Evolutionary conservation across 768 basidiomycete genomes (phyloP).

Genomic region (Psilocybe cyanescens): DNA sequence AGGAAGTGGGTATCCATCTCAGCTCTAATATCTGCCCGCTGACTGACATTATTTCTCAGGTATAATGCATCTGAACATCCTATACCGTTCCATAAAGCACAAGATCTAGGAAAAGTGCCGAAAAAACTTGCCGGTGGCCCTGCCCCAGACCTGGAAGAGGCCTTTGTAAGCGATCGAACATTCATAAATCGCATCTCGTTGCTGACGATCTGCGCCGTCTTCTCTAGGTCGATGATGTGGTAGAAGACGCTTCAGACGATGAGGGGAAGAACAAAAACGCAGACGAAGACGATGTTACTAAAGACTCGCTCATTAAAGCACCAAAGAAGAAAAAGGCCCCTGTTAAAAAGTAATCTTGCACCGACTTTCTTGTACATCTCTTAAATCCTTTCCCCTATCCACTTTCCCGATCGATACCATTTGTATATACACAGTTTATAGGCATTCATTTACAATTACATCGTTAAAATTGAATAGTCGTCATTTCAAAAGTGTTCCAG

Average conservation of each 20-base stretch:
- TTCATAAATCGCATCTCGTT: neutral
- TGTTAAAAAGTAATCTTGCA: slow-evolving; percentile 18
- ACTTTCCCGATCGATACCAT: neutral
- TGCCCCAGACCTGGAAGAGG: slow-evolving; percentile 91
- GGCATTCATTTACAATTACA: neutral
- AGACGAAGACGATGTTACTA: slow-evolving; percentile 49
- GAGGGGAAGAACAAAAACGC: slow-evolving; percentile 34
- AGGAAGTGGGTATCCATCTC: slow-evolving; percentile 60
- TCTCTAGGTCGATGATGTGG: slow-evolving; percentile 32
- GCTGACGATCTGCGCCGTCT: slow-evolving; percentile 8
- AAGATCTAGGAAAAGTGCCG: slow-evolving; percentile 74
- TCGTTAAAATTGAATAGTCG: slow-evolving; percentile 2
- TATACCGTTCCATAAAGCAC: slow-evolving; percentile 91
- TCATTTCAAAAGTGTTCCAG: neutral
- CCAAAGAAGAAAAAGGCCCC: slow-evolving; percentile 47
- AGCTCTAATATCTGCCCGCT: neutral
- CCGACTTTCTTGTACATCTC: neutral
- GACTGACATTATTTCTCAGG: slow-evolving; percentile 40
- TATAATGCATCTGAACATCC: slow-evolving; percentile 93
- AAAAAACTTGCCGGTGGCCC: slow-evolving; percentile 81
- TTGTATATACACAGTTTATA: slow-evolving; percentile 1
- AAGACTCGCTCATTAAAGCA: slow-evolving; percentile 65
- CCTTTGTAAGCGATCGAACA: slow-evolving; percentile 48
- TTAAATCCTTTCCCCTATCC: neutral
- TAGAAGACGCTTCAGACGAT: slow-evolving; percentile 42